A percentile compares a stretch with the other conserved stretches of the same genome.
Evolutionary conservation across 2,329 filamentous ascomycete species (phyloP).

Genomic region (Aspergillus amoenus): DNA sequence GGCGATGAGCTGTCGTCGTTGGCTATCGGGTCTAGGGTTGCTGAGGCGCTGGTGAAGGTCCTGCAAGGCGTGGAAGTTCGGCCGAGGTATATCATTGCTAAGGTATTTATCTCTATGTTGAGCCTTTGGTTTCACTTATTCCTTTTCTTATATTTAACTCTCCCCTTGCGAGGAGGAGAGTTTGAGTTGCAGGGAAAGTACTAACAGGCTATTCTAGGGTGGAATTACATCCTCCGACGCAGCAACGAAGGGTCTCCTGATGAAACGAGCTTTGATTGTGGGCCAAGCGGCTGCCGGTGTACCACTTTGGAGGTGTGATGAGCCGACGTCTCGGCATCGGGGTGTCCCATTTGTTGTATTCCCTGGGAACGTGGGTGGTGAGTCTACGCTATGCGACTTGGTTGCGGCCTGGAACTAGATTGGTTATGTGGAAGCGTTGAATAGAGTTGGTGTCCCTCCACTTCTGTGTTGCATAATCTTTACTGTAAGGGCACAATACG

Average conservation of each 20-base stretch:
- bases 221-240: conserved; percentile 61
- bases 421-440: neutral
- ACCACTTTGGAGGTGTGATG: conserved; percentile 59
- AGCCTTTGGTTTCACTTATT: neutral
- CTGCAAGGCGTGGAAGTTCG: conserved; percentile 47
- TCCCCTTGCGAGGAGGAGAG: too few species aligned
- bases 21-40: conserved; percentile 56
- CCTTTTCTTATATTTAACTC: too few species aligned
- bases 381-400: conserved; percentile 48
- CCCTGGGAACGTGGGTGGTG: conserved; percentile 58
- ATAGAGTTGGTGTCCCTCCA: neutral
- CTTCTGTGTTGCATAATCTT: too few species aligned
- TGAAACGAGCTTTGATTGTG: conserved; percentile 55
- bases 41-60: conserved; percentile 52
- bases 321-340: conserved; percentile 51
- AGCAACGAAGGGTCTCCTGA: conserved; percentile 56
- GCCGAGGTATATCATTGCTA: conserved; percentile 59
- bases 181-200: neutral
- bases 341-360: conserved; percentile 59
- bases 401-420: conserved; percentile 40
- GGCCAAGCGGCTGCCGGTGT: conserved; percentile 60
- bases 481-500: too few species aligned
- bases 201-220: conserved; percentile 36
- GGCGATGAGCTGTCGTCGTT: conserved; percentile 52
- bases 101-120: conserved; percentile 27